Conservation (phyloP, 768 basidiomycete genomes). For the Rhodotorula sphaerocarpa region DNA sequence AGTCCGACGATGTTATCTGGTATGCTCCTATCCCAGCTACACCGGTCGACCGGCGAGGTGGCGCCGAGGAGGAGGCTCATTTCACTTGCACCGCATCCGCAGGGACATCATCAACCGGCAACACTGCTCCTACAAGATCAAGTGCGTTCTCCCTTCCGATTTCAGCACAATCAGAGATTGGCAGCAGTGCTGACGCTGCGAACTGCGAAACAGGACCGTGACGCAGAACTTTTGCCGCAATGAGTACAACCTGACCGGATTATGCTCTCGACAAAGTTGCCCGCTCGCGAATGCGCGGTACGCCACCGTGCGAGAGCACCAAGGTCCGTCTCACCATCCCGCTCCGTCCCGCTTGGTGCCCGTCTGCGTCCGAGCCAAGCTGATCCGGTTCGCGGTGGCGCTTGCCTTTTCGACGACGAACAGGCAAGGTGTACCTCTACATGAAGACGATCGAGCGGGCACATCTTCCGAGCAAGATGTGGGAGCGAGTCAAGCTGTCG, state of each 20-base stretch:
- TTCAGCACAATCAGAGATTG: no score
- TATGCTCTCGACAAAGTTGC: constrained; percentile 90
- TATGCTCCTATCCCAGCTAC: constrained; percentile 42
- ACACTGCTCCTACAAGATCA: constrained; percentile 99
- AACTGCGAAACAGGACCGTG: constrained; percentile 77
- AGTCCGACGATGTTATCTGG: constrained; percentile 94
- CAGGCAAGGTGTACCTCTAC: constrained; percentile 81
- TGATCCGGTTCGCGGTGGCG: no score
- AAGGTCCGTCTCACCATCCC: constrained; percentile 61
- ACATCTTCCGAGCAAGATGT: constrained; percentile 92
- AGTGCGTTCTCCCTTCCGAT: constrained; percentile 53
- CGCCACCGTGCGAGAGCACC: constrained; percentile 93
- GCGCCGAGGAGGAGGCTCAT: no score
- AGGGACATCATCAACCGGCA: constrained; percentile 46
- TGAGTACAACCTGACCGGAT: constrained; percentile 94
- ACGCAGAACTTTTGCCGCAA: constrained; percentile 98
- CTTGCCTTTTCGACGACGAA: not conserved
- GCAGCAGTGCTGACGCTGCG: no score
- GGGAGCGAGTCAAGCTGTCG: constrained; percentile 87
- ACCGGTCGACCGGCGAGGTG: not conserved
- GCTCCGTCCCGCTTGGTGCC: not conserved
- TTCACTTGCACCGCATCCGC: not conserved
- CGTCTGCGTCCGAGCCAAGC: no score
- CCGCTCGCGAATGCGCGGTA: constrained; percentile 96
- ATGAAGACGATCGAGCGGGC: constrained; percentile 97